Evolutionary conservation across 1,284 basidiomycete genomes (phyloP).

Genomic region (Naganishia liquefaciens): DNA sequence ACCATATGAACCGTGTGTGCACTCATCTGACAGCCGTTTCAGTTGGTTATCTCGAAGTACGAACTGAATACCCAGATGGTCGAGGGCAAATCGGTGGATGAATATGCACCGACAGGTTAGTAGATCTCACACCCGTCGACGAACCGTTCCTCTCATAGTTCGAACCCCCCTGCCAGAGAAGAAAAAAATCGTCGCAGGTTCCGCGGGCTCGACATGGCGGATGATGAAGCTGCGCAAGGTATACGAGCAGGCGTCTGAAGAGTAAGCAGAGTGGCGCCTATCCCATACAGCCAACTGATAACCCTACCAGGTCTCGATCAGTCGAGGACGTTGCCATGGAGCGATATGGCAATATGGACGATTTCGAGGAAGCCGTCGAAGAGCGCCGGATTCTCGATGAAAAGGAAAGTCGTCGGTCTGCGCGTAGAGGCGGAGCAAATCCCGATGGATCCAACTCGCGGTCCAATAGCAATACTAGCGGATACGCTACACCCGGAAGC

Average conservation of each 20-base stretch:
- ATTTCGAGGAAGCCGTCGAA: slow-evolving; percentile 83
- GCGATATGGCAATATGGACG: slow-evolving; percentile 77
- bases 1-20: slow-evolving; percentile 17
- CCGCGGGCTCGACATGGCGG: slow-evolving; percentile 90
- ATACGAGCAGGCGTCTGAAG: slow-evolving; percentile 86
- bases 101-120: slow-evolving; percentile 59
- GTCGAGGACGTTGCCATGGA: slow-evolving; percentile 85
- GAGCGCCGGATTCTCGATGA: slow-evolving; percentile 84
- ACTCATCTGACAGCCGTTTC: slow-evolving; percentile 17
- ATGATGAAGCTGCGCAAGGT: slow-evolving; percentile 93
- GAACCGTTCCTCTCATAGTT: neutral
- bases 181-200: slow-evolving; percentile 67
- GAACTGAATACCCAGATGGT: slow-evolving; percentile 80
- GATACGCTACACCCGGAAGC: slow-evolving; percentile 29
- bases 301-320: slow-evolving; percentile 55
- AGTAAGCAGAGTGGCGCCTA: slow-evolving; percentile 50
- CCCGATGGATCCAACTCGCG: slow-evolving; percentile 44
- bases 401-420: slow-evolving; percentile 62
- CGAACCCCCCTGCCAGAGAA: slow-evolving; percentile 49
- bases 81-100: slow-evolving; percentile 62
- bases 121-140: too few relatives aligned
- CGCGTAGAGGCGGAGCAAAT: slow-evolving; percentile 49
- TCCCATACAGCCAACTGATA: neutral
- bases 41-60: slow-evolving; percentile 58
- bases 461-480: slow-evolving; percentile 56